Percentiles rank a stretch among this genome's conserved stretches.
These are phyloP conservation scores for Lichtheimia ramosa DNA, from an alignment of 371 early-diverging fungal genomes.

Conservation along the genomic window DNA sequence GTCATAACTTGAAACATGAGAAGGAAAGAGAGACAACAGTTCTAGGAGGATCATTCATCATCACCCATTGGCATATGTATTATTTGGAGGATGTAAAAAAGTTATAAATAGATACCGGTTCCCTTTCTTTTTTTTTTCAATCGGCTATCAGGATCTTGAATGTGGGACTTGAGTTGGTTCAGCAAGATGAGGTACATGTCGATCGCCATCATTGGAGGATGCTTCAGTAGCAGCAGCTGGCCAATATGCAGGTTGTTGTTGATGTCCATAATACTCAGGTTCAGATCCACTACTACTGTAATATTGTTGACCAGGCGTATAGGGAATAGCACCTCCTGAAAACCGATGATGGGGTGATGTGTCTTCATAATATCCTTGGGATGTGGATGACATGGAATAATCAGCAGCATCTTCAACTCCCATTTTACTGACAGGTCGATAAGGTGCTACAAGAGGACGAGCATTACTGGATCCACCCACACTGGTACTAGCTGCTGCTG, in stretches of 20 bases:
- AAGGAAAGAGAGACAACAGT: too few relatives aligned
- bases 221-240: background rate
- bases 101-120: too few relatives aligned
- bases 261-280: background rate
- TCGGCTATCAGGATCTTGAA: background rate
- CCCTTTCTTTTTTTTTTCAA: too few relatives aligned
- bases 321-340: background rate
- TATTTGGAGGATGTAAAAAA: too few relatives aligned
- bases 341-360: conserved; percentile 7
- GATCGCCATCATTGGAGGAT: conserved; percentile 4
- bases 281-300: background rate
- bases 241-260: conserved; percentile 1
- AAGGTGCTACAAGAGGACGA: conserved; percentile 12
- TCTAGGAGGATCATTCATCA: too few relatives aligned
- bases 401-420: conserved; percentile 3
- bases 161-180: conserved; percentile 8
- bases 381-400: background rate
- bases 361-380: conserved; percentile 10
- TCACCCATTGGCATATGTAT: too few relatives aligned
- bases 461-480: conserved; percentile 7
- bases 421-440: conserved; percentile 11
- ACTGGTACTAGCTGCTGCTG: background rate
- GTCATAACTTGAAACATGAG: too few relatives aligned
- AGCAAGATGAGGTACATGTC: conserved; percentile 11
- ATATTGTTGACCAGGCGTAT: conserved; percentile 5